phyloP scores from a whole-genome alignment of 2,329 filamentous ascomycete species.

The Fusarium sp. region DNA sequence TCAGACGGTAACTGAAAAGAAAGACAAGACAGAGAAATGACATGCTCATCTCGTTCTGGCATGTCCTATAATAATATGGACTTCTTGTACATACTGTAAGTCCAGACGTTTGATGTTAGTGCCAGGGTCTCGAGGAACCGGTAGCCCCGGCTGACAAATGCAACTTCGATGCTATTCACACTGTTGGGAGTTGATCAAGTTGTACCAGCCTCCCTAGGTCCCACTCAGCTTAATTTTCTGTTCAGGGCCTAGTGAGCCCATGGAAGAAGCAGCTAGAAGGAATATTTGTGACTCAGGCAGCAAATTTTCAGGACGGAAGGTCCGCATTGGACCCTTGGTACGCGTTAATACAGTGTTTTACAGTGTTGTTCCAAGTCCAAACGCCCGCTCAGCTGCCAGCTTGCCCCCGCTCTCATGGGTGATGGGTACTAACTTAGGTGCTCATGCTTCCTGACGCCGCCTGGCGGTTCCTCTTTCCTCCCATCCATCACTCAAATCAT shows the following conservation, averaged over 20 bases:
- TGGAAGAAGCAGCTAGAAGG: conserved; percentile 47
- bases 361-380: conserved; percentile 12
- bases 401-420: conserved; percentile 9
- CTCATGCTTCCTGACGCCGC: neutral
- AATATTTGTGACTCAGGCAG: conserved; percentile 52
- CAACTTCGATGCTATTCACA: conserved; percentile 32
- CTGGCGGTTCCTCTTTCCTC: neutral
- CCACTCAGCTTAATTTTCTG: conserved; percentile 18
- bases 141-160: conserved; percentile 45
- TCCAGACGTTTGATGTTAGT: conserved; percentile 4
- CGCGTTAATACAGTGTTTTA: conserved; percentile 18
- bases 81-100: conserved; percentile 34
- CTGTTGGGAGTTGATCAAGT: conserved; percentile 15
- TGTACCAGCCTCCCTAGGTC: conserved; percentile 24
- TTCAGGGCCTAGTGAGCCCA: conserved; percentile 20
- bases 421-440: neutral
- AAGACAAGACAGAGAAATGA: neutral
- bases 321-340: conserved; percentile 18
- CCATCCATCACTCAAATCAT: conserved; percentile 9
- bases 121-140: conserved; percentile 21
- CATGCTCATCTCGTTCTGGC: conserved; percentile 25
- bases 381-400: conserved; percentile 24
- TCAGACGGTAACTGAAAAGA: conserved; percentile 16
- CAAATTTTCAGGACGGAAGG: conserved; percentile 35
- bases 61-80: conserved; percentile 11